Percentiles rank a stretch among this genome's conserved stretches.
These are phyloP conservation scores for Alternaria dauci DNA, from an alignment of 2,329 filamentous ascomycete genomes.

Conservation along the genomic window DNA sequence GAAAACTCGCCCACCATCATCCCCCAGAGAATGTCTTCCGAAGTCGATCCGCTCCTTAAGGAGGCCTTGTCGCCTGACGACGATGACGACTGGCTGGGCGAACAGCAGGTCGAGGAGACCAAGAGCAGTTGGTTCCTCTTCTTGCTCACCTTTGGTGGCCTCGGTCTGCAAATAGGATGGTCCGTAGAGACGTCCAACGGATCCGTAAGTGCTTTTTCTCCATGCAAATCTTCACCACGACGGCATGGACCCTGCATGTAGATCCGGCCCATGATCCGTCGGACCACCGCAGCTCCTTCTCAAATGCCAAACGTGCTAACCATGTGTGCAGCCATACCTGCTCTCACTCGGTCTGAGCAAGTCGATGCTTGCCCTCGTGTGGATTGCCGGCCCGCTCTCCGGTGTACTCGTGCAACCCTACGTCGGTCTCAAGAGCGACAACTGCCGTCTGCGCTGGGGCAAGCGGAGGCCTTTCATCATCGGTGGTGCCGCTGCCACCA, in stretches of 20 bases:
- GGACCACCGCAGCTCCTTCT: not conserved
- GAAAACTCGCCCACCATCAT: slow-evolving; percentile 49
- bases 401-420: slow-evolving; percentile 64
- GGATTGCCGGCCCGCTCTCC: slow-evolving; percentile 65
- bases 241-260: slow-evolving; percentile 15
- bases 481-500: slow-evolving; percentile 59
- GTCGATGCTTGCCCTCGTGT: slow-evolving; percentile 61
- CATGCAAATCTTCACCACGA: not conserved
- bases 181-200: slow-evolving; percentile 94
- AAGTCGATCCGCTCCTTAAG: slow-evolving; percentile 46
- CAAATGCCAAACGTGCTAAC: not conserved
- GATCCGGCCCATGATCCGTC: not conserved
- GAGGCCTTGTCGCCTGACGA: slow-evolving; percentile 43
- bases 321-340: slow-evolving; percentile 56
- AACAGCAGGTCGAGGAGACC: slow-evolving; percentile 65
- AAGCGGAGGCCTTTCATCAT: slow-evolving; percentile 63
- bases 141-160: slow-evolving; percentile 84
- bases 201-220: slow-evolving; percentile 62
- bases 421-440: slow-evolving; percentile 63
- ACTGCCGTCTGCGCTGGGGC: slow-evolving; percentile 58
- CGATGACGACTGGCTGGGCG: slow-evolving; percentile 53
- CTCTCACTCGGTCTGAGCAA: slow-evolving; percentile 63
- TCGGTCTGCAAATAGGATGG: slow-evolving; percentile 92
- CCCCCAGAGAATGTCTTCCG: slow-evolving; percentile 38
- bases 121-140: slow-evolving; percentile 89